Base-by-base conservation (phyloP, 108 stramenopile genomes). In the Discostella stelligeroides region DNA sequence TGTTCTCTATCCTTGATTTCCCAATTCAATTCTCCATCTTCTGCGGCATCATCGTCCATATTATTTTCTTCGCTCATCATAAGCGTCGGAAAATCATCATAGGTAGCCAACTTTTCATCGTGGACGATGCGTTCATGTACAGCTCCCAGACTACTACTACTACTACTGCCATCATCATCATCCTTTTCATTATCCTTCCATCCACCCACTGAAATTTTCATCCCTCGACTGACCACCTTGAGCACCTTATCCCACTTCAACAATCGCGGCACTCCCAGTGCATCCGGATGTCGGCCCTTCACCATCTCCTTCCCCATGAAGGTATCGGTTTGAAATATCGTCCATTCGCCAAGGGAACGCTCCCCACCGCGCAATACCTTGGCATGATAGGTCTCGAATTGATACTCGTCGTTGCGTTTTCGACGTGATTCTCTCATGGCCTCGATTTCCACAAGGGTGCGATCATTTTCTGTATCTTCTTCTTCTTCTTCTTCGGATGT, bases 311-410 rank as follows among this genome's bases (percentile, higher is more conserved):
- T 61, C 18, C 66, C 65, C 59, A 89, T 49, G 64, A 94, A 91
- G 55, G 92, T 91, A 50, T 80, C 84, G 0, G 91, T 89, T 54
- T 81, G 79, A 69, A 86, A 95, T 29, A 90, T 87, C 27, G 86
- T 88, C 94, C 94, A 95, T 76, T 91, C 94, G 38, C 94, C 94
- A 53, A 84, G 66, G 69, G 63, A 86, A 21, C 79, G 75, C 27
- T 85, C 67, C 13, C 94, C 94, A 10, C 79, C 71, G 34, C 85
- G 73, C 11, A 87, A 75, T 14, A 88, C 71, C 1, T 80, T 49
- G 15, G 79, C 72, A 69, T 84, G 91, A 63, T 92, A 95, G 17
- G 92, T 92, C 72, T 95, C 88, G 66, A 95, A 95, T 67, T 95
- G 95, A 66, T 76, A 95, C 66, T 93, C 90, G 63, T 95, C 95